A percentile compares a stretch with the other conserved stretches of the same genome.
Conservation (phyloP, 1,284 basidiomycete species). For the Hypsizygus ulmarius region DNA sequence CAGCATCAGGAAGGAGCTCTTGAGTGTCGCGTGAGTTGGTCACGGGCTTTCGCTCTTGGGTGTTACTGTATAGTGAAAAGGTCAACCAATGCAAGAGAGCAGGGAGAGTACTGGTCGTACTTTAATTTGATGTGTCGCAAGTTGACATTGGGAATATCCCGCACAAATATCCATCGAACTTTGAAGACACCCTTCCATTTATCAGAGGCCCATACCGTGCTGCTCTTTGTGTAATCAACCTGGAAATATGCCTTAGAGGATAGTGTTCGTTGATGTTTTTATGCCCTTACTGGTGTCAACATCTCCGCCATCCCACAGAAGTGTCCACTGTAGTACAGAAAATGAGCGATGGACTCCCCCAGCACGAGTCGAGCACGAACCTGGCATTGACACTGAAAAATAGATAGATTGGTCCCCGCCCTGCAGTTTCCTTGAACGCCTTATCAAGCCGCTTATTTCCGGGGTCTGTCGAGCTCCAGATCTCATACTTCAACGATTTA, state of each 20-base stretch:
- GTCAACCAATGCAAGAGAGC: slow-evolving; percentile 18
- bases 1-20: slow-evolving; percentile 90
- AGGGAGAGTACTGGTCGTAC: slow-evolving; percentile 40
- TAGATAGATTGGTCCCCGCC: slow-evolving; percentile 88
- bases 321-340: slow-evolving; percentile 62
- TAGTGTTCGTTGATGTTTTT: neutral
- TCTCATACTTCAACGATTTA: slow-evolving; percentile 94
- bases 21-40: slow-evolving; percentile 92
- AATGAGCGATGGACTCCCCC: slow-evolving; percentile 4
- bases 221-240: slow-evolving; percentile 83
- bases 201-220: slow-evolving; percentile 95
- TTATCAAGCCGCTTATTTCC: slow-evolving; percentile 95
- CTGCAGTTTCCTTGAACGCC: slow-evolving; percentile 87
- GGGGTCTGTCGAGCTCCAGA: slow-evolving; percentile 94
- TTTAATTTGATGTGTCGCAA: slow-evolving; percentile 82
- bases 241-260: slow-evolving; percentile 22
- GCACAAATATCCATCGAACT: slow-evolving; percentile 93
- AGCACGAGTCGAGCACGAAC: slow-evolving; percentile 29
- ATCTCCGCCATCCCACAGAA: slow-evolving; percentile 98
- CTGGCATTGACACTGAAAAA: slow-evolving; percentile 97
- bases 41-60: slow-evolving; percentile 93
- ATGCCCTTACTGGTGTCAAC: slow-evolving; percentile 71
- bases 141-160: slow-evolving; percentile 88
- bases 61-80: slow-evolving; percentile 63
- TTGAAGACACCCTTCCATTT: slow-evolving; percentile 99